Evolutionary conservation across 2,329 filamentous ascomycete genomes (phyloP).

Genomic region (Scedosporium minutisporum): DNA sequence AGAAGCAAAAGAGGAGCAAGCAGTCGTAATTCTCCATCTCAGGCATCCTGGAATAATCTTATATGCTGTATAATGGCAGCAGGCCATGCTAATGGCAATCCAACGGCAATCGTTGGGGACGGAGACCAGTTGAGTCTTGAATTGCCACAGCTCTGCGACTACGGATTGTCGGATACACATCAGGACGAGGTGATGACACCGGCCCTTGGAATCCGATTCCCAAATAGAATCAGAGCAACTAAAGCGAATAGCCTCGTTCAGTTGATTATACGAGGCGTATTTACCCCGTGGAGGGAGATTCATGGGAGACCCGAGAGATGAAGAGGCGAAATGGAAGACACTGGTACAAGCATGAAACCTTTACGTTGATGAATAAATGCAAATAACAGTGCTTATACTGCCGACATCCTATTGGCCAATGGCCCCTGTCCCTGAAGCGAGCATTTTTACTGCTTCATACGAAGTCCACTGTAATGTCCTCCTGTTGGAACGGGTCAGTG

Average conservation of each 20-base stretch:
- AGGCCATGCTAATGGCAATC: too few relatives aligned
- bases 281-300: not conserved
- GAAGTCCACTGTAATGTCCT: too few relatives aligned
- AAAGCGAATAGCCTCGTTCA: too few relatives aligned
- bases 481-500: too few relatives aligned
- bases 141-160: too few relatives aligned
- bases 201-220: too few relatives aligned
- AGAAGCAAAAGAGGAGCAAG: not conserved
- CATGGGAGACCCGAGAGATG: not conserved
- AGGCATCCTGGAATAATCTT: not conserved
- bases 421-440: not conserved
- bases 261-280: not conserved
- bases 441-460: too few relatives aligned
- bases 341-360: not conserved
- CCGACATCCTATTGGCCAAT: not conserved
- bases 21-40: not conserved
- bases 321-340: not conserved
- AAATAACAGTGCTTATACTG: not conserved
- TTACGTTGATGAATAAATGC: not conserved
- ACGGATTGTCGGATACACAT: too few relatives aligned
- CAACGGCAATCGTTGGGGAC: too few relatives aligned
- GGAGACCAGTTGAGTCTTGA: too few relatives aligned
- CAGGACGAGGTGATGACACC: too few relatives aligned
- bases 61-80: not conserved
- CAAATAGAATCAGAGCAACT: too few relatives aligned